A percentile compares a stretch with the other conserved stretches of the same genome.
Evolutionary conservation across 768 basidiomycete genomes (phyloP).

Genomic region (Lyophyllum shimeji): DNA sequence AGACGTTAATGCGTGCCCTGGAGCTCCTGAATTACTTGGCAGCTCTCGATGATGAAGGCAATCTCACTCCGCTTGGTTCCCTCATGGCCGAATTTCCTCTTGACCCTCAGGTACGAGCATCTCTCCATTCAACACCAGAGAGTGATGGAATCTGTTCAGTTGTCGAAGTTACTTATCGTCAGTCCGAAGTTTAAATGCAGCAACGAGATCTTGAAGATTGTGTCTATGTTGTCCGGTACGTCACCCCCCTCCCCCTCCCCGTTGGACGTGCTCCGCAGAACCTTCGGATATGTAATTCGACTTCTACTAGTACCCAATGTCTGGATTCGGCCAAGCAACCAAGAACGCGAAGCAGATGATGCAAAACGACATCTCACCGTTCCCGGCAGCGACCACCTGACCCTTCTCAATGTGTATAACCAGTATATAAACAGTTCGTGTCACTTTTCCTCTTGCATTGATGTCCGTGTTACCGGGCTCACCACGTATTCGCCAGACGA

Average conservation of each 20-base stretch:
- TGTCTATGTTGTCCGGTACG: conserved; percentile 92
- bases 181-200: conserved; percentile 96
- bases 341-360: conserved; percentile 86
- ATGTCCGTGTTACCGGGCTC: background rate
- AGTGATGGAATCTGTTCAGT: conserved; percentile 33
- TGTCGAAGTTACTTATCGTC: conserved; percentile 91
- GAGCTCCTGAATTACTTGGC: conserved; percentile 91
- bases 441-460: background rate
- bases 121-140: background rate
- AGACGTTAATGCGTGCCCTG: conserved; percentile 95
- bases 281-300: background rate
- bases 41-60: conserved; percentile 92
- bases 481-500: conserved; percentile 46
- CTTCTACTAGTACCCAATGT: conserved; percentile 78
- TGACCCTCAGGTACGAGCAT: conserved; percentile 82
- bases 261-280: background rate
- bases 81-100: conserved; percentile 99
- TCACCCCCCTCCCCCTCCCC: conserved; percentile 19
- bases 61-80: conserved; percentile 79
- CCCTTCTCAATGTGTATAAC: conserved; percentile 93
- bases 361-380: conserved; percentile 88
- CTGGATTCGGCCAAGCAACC: conserved; percentile 90
- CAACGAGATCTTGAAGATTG: conserved; percentile 93
- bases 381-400: conserved; percentile 96
- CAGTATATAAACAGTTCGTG: conserved; percentile 79